phyloP scores from a whole-genome alignment of 225 moss, liverwort and hornwort species.

The Neckera pumila region DNA sequence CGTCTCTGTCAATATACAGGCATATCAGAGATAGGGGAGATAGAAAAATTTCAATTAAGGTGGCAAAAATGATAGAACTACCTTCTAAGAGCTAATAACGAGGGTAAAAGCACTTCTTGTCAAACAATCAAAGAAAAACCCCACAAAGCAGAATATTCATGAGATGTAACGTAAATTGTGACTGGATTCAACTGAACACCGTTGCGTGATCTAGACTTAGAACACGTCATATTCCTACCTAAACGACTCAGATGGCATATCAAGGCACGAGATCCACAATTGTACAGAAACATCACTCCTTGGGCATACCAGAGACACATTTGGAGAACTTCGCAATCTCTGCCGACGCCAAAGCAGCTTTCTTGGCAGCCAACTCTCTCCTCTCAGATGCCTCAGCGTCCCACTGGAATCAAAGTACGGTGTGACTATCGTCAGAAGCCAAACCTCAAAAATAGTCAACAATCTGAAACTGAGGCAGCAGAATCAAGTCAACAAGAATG shows the following conservation, averaged over 20 bases:
- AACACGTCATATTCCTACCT: background rate
- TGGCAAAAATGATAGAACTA: background rate
- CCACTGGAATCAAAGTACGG: constrained; percentile 44
- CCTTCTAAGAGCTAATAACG: background rate
- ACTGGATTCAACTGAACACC: background rate
- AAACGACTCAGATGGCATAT: background rate
- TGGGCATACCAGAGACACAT: constrained; percentile 70
- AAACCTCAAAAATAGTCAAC: background rate
- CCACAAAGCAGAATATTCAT: background rate
- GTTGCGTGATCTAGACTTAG: background rate
- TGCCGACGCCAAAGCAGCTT: constrained; percentile 91
- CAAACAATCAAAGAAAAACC: background rate
- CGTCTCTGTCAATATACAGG: constrained; percentile 42
- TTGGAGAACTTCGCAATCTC: constrained; percentile 87
- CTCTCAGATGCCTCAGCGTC: constrained; percentile 85
- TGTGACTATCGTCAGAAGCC: background rate
- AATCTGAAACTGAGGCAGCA: background rate
- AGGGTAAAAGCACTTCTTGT: background rate
- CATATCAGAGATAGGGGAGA: background rate
- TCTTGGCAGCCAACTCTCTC: constrained; percentile 92
- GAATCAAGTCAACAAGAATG: background rate
- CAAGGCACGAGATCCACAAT: background rate
- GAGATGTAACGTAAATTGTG: background rate
- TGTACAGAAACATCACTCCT: background rate
- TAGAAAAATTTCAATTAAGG: background rate